phyloP scores from a whole-genome alignment of 1,284 basidiomycete species.

The Sporisorium sorghi region DNA sequence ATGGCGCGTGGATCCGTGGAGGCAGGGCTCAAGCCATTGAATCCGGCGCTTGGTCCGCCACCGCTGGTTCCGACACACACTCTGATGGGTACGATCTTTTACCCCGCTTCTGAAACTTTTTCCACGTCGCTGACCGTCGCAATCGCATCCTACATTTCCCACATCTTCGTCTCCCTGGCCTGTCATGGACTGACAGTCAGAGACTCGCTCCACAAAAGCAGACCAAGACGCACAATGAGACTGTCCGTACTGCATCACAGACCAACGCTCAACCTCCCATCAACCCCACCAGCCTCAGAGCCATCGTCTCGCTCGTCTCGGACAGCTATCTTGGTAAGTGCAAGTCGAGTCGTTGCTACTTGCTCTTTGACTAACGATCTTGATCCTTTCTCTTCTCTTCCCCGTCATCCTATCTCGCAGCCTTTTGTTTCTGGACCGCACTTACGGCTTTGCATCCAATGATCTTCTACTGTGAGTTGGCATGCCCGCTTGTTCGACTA shows the following conservation, averaged over 20 bases:
- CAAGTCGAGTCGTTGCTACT: neutral
- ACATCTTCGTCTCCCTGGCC: neutral
- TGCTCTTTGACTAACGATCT: neutral
- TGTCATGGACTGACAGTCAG: constrained; percentile 11
- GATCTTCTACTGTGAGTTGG: constrained; percentile 81
- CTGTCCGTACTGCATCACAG: constrained; percentile 2
- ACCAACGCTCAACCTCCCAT: neutral
- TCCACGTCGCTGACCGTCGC: constrained; percentile 1
- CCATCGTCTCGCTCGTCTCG: constrained; percentile 38
- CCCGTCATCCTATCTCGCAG: constrained; percentile 71
- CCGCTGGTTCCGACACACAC: constrained; percentile 5
- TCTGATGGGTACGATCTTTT: constrained; percentile 52
- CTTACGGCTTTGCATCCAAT: constrained; percentile 84
- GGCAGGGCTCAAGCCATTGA: constrained; percentile 50
- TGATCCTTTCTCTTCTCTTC: constrained; percentile 1
- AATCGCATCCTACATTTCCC: neutral
- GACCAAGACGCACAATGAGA: constrained; percentile 3
- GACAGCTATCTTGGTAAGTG: constrained; percentile 54
- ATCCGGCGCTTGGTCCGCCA: constrained; percentile 59
- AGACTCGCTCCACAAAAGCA: neutral
- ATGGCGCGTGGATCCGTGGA: constrained; percentile 54
- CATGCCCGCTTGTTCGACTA: too few species aligned
- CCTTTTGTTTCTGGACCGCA: constrained; percentile 87
- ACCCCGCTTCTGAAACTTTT: constrained; percentile 15
- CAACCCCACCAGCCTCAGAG: constrained; percentile 36